Evolutionary conservation across 495 filamentous ascomycete genomes (phyloP).

Genomic region (Clavariopsis aquatica): DNA sequence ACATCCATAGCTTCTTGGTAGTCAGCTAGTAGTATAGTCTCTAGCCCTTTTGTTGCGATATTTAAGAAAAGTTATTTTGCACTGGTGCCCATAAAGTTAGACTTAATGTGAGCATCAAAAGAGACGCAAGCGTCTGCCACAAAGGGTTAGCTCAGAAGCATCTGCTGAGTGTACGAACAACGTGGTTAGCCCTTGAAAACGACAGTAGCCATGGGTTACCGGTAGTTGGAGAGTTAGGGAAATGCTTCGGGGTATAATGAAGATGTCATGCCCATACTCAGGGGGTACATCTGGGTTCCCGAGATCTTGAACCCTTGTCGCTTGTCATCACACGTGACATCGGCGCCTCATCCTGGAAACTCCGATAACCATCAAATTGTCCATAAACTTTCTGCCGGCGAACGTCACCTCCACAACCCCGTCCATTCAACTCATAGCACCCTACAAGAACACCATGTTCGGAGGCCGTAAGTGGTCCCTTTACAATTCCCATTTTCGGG

Average conservation of each 20-base stretch:
- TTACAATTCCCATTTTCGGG: neutral
- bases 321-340: neutral
- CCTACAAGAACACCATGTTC: constrained; percentile 44
- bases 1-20: neutral
- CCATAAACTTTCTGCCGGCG: neutral
- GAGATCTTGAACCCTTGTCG: neutral
- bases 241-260: neutral
- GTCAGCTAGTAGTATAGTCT: neutral
- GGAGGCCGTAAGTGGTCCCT: constrained; percentile 49
- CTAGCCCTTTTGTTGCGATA: too few relatives aligned
- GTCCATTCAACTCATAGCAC: neutral
- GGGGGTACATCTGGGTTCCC: neutral
- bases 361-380: neutral
- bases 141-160: too few relatives aligned
- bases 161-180: too few relatives aligned
- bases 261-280: neutral
- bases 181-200: too few relatives aligned
- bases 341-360: neutral
- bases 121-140: too few relatives aligned
- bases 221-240: neutral
- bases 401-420: neutral
- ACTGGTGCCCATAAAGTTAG: neutral
- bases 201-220: too few relatives aligned
- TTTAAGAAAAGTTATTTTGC: too few relatives aligned
- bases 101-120: neutral